These are phyloP conservation scores for Pyrus pyrifolia DNA, from an alignment of 306 rosid genomes.

Conservation along the genomic window DNA sequence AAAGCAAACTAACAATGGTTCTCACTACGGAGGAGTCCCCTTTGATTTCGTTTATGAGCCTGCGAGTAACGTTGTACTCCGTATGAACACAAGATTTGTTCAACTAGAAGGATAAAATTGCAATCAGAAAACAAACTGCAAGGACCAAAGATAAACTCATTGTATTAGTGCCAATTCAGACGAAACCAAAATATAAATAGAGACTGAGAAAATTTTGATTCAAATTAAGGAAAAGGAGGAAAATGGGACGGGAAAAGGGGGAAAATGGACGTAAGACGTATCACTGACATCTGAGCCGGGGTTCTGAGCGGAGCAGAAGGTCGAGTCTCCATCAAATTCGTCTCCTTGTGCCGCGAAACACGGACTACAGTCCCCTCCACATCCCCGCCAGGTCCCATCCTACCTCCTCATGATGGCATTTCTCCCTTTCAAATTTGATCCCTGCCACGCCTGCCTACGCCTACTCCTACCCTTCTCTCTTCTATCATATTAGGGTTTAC, in stretches of 20 bases:
- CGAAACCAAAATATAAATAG: background rate
- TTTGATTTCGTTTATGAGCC: too few species aligned
- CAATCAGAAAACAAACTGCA: background rate
- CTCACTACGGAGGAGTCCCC: background rate
- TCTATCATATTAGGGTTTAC: background rate
- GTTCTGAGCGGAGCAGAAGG: conserved; percentile 18
- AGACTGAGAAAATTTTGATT: background rate
- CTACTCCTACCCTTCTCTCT: background rate
- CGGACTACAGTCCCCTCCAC: conserved; percentile 34
- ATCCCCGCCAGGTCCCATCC: background rate
- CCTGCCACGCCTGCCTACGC: background rate
- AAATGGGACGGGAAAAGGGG: background rate
- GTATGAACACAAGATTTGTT: background rate
- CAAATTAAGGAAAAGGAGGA: background rate
- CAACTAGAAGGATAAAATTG: background rate
- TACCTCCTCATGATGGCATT: background rate
- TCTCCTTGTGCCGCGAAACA: conserved; percentile 44
- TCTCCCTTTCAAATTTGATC: background rate
- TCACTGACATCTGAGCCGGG: conserved; percentile 30
- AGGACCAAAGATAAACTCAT: background rate
- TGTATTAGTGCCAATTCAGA: too few species aligned
- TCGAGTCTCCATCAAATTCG: conserved; percentile 36
- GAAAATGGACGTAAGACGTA: conserved; percentile 28
- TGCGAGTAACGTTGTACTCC: background rate
- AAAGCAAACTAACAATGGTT: background rate